phyloP scores from a whole-genome alignment of 805 yeast genomes.

The Kluyveromyces dobzhanskii region DNA sequence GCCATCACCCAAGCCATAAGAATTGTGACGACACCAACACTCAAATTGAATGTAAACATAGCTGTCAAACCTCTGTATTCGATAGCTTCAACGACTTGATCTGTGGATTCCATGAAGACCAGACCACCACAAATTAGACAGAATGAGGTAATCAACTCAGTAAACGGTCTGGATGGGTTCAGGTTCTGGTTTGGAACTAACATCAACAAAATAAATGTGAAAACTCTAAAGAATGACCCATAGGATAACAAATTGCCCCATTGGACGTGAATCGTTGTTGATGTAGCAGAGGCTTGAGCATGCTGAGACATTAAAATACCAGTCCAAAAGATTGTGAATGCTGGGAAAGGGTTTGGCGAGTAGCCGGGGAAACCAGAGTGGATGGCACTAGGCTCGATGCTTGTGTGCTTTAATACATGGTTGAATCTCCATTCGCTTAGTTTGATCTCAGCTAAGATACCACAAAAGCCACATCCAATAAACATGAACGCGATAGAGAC shows the following conservation, averaged over 20 bases:
- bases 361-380: slow-evolving; percentile 55
- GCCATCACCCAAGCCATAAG: slow-evolving; percentile 85
- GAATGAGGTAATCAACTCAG: slow-evolving; percentile 76
- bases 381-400: slow-evolving; percentile 21
- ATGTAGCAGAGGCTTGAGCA: slow-evolving; percentile 68
- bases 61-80: slow-evolving; percentile 75
- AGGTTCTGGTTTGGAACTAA: slow-evolving; percentile 31
- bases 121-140: slow-evolving; percentile 81
- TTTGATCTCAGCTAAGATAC: slow-evolving; percentile 69
- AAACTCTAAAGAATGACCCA: slow-evolving; percentile 69
- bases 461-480: slow-evolving; percentile 89
- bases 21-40: slow-evolving; percentile 69
- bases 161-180: slow-evolving; percentile 66
- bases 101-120: slow-evolving; percentile 87
- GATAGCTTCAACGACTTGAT: slow-evolving; percentile 73
- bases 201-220: slow-evolving; percentile 51
- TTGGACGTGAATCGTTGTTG: slow-evolving; percentile 77
- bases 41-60: slow-evolving; percentile 86
- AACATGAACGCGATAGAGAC: slow-evolving; percentile 85
- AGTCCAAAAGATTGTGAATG: slow-evolving; percentile 91
- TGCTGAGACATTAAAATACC: slow-evolving; percentile 95
- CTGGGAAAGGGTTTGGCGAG: slow-evolving; percentile 92
- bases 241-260: slow-evolving; percentile 87
- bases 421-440: slow-evolving; percentile 52
- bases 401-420: slow-evolving; percentile 29